Percentiles rank a stretch among this genome's conserved stretches.
phyloP scores from a whole-genome alignment of 371 early-diverging fungal genomes.

The Choanephora cucurbitarum region DNA sequence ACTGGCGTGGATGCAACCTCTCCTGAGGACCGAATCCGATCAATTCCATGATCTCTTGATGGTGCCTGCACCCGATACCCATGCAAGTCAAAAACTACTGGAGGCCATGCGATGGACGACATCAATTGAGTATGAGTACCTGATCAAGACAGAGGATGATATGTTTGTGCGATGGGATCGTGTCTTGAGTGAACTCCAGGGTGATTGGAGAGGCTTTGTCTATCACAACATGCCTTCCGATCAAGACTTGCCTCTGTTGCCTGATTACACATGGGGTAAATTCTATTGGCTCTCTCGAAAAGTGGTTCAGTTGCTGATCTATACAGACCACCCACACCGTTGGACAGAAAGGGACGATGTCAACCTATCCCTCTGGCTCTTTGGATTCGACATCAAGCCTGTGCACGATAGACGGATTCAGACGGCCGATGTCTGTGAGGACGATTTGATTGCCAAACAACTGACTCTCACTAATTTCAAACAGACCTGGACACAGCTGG shows the following conservation, averaged over 20 bases:
- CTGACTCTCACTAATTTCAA: constrained; percentile 34
- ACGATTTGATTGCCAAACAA: constrained; percentile 59
- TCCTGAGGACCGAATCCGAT: constrained; percentile 44
- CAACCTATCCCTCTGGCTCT: constrained; percentile 62
- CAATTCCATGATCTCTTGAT: constrained; percentile 54
- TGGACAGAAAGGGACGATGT: constrained; percentile 53
- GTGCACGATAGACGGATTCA: constrained; percentile 60
- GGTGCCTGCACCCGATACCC: constrained; percentile 57
- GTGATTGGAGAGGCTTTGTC: constrained; percentile 57
- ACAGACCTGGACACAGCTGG: too few relatives aligned
- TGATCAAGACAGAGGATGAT: constrained; percentile 65
- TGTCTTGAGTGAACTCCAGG: constrained; percentile 39
- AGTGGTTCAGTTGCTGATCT: constrained; percentile 45
- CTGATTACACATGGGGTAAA: constrained; percentile 57
- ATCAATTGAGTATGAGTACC: constrained; percentile 48
- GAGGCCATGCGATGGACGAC: constrained; percentile 53
- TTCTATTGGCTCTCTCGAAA: constrained; percentile 58
- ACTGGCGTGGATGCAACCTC: constrained; percentile 22
- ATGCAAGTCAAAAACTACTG: constrained; percentile 55
- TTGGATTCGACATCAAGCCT: constrained; percentile 55
- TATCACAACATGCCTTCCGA: constrained; percentile 52
- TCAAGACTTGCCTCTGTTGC: constrained; percentile 52
- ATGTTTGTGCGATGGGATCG: constrained; percentile 65
- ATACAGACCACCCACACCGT: constrained; percentile 42
- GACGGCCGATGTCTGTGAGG: constrained; percentile 49